These are phyloP conservation scores for Gliomastix tumulicola DNA, from an alignment of 2,329 filamentous ascomycete species.

Conservation along the genomic window DNA sequence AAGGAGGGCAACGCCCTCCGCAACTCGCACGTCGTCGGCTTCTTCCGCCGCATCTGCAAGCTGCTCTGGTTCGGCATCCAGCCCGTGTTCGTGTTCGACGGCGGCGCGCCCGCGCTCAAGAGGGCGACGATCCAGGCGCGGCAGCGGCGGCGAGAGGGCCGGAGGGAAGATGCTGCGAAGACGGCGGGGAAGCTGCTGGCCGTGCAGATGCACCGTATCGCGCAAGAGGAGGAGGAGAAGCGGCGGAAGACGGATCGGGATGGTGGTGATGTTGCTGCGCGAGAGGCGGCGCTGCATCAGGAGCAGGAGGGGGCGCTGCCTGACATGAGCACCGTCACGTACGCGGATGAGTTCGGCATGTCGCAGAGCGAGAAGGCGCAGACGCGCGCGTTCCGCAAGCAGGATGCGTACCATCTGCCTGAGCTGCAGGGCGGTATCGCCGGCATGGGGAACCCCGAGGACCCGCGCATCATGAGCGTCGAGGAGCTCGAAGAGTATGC, in stretches of 20 bases:
- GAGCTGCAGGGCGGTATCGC: conserved; percentile 74
- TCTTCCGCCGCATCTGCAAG: conserved; percentile 98
- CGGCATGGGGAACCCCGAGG: conserved; percentile 82
- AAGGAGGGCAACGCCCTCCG: conserved; percentile 96
- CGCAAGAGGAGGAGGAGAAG: conserved; percentile 75
- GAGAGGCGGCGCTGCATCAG: conserved; percentile 13
- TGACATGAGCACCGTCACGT: conserved; percentile 64
- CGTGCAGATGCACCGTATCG: conserved; percentile 85
- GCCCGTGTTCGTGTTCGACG: conserved; percentile 97
- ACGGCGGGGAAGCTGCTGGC: conserved; percentile 90
- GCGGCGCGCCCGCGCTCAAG: conserved; percentile 85
- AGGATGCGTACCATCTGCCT: conserved; percentile 91
- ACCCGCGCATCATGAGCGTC: conserved; percentile 92
- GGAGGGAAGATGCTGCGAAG: conserved; percentile 83
- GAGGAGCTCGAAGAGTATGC: conserved; percentile 94
- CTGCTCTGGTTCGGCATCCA: conserved; percentile 93
- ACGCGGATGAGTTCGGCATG: conserved; percentile 86
- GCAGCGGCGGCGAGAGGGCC: conserved; percentile 75
- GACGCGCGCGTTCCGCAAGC: conserved; percentile 71
- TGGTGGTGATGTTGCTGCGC: conserved; percentile 33
- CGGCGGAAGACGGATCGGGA: conserved; percentile 36
- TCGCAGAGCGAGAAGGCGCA: conserved; percentile 66
- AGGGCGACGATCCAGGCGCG: conserved; percentile 79
- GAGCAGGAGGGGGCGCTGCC: conserved; percentile 62
- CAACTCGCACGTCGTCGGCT: conserved; percentile 93